Conservation (phyloP, 2,329 filamentous ascomycete species). For the Colletotrichum eremochloae region DNA sequence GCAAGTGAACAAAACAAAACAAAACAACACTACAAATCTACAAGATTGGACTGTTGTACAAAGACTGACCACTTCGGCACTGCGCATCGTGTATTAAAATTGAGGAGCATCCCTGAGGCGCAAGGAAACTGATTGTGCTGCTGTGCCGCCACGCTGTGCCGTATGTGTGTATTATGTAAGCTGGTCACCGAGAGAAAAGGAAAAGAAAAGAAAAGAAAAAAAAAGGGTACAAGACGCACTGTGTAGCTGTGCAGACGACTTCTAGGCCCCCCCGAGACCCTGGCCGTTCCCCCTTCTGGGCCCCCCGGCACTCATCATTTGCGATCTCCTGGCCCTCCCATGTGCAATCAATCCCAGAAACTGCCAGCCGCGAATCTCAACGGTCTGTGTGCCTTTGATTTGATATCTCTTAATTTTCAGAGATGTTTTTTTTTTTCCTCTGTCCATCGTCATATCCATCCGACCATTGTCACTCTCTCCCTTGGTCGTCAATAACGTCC, state of each 20-base stretch:
- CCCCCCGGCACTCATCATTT: conserved; percentile 36
- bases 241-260: conserved; percentile 22
- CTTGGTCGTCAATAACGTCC: background rate
- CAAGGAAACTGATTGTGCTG: background rate
- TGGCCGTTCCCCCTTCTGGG: background rate
- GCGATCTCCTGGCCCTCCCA: conserved; percentile 24
- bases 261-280: conserved; percentile 19
- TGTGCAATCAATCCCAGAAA: conserved; percentile 33
- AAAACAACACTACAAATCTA: background rate
- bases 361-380: conserved; percentile 14
- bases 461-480: background rate
- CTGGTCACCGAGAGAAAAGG: rapidly evolving
- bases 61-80: background rate
- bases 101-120: background rate
- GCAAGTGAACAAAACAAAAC: background rate
- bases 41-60: background rate
- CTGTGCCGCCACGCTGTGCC: background rate
- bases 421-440: background rate
- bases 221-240: background rate
- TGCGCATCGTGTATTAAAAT: background rate
- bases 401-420: too few relatives aligned
- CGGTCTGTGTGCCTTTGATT: conserved; percentile 24
- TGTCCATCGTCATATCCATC: background rate
- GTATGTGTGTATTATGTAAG: conserved; percentile 1
- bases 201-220: too few relatives aligned